Percentiles rank a stretch among this genome's conserved stretches.
Conservation (phyloP, 2,329 filamentous ascomycete species). For the Lachnellula subtilissima region DNA sequence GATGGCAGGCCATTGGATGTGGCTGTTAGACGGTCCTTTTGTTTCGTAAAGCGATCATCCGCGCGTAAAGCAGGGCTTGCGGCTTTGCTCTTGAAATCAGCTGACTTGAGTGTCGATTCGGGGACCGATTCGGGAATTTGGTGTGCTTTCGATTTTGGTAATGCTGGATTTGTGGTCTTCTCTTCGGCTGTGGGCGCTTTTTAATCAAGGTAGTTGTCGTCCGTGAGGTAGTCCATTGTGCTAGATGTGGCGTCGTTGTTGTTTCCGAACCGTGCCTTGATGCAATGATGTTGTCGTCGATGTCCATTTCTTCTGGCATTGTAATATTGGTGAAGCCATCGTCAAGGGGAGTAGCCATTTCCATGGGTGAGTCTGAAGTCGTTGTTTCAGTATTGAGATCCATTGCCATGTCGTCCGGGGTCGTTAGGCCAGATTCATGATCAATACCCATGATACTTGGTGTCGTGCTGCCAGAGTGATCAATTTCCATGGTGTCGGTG, state of each 20-base stretch:
- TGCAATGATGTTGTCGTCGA: conserved; percentile 1
- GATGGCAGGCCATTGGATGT: too few species aligned
- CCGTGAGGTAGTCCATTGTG: conserved; percentile 4
- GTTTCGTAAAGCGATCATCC: too few species aligned
- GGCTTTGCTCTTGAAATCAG: not conserved
- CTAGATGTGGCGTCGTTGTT: not conserved
- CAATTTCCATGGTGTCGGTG: not conserved
- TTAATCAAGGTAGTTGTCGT: conserved; percentile 5
- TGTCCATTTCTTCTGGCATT: too few species aligned
- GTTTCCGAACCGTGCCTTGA: conserved; percentile 4
- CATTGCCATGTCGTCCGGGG: not conserved
- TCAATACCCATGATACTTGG: not conserved
- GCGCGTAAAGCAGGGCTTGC: too few species aligned
- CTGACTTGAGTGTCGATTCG: not conserved
- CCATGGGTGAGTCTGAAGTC: not conserved
- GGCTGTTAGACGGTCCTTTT: too few species aligned
- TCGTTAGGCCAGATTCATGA: not conserved
- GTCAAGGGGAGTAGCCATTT: not conserved
- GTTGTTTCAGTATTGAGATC: not conserved
- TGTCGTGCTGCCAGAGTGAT: not conserved
- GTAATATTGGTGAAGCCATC: not conserved
- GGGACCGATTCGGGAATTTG: not conserved
- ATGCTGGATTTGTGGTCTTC: conserved; percentile 4
- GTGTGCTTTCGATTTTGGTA: conserved; percentile 6
- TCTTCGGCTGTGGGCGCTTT: conserved; percentile 1